Evolutionary conservation across 2,329 filamentous ascomycete genomes (phyloP).

Genomic region (Ophiostoma sp.): DNA sequence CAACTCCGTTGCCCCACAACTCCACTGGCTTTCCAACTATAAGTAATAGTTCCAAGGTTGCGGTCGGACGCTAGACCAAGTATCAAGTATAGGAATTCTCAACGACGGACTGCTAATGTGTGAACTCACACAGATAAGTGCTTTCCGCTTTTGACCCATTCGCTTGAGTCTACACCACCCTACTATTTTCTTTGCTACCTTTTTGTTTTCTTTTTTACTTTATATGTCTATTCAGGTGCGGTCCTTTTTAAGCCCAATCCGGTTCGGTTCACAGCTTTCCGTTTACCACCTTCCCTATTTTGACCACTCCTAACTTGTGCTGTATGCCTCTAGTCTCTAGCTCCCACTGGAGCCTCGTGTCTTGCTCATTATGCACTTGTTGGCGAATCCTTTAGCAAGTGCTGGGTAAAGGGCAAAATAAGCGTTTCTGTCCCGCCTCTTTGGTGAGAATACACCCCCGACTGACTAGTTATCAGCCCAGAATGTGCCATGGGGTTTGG

Average conservation of each 20-base stretch:
- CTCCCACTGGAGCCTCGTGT: background rate
- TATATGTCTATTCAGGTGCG: background rate
- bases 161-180: too few species aligned
- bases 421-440: background rate
- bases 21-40: slow-evolving; percentile 2
- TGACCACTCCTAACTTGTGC: background rate
- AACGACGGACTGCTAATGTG: background rate
- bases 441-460: too few species aligned
- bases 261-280: background rate
- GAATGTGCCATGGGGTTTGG: too few species aligned
- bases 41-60: background rate
- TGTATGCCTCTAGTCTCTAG: background rate
- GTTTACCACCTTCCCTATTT: background rate
- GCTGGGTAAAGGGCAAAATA: background rate
- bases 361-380: background rate
- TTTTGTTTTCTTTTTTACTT: too few species aligned
- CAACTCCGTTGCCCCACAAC: background rate
- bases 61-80: background rate
- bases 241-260: background rate
- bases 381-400: background rate
- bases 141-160: too few species aligned
- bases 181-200: too few species aligned
- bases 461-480: too few species aligned
- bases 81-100: background rate
- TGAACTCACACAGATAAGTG: too few species aligned